Evolutionary conservation across 306 rosid species (phyloP).

Genomic region (Lithocarpus polystachyus): DNA sequence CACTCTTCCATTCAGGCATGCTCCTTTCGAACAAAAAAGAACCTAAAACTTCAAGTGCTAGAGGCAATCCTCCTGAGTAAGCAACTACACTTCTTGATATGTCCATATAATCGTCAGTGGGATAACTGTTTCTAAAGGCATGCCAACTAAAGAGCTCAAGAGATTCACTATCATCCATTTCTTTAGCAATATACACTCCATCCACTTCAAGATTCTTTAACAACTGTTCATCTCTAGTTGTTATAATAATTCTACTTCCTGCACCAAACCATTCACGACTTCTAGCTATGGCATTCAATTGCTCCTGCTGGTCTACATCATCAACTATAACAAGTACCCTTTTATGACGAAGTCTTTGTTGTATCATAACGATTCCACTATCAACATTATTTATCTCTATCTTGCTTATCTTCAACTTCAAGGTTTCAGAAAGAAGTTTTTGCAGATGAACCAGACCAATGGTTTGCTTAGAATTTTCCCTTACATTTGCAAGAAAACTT

Average conservation of each 20-base stretch:
- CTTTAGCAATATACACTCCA: neutral
- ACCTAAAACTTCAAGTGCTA: slow-evolving; percentile 42
- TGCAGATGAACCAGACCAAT: neutral
- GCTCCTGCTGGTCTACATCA: neutral
- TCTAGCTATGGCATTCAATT: slow-evolving; percentile 6
- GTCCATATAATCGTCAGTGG: neutral
- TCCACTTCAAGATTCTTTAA: neutral
- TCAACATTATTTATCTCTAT: neutral
- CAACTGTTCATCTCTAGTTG: slow-evolving; percentile 20
- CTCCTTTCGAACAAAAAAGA: slow-evolving; percentile 28
- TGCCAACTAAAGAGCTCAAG: slow-evolving; percentile 38
- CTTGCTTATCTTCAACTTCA: neutral
- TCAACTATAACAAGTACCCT: slow-evolving; percentile 18
- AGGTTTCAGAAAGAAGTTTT: slow-evolving; percentile 20
- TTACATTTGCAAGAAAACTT: slow-evolving; percentile 20
- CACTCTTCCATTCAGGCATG: slow-evolving; percentile 21
- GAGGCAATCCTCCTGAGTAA: slow-evolving; percentile 37
- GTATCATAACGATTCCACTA: neutral
- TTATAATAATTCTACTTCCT: slow-evolving; percentile 27
- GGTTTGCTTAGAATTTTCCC: neutral
- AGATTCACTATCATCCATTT: slow-evolving; percentile 23
- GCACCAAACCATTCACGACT: slow-evolving; percentile 11
- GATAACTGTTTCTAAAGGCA: slow-evolving; percentile 17
- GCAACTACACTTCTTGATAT: slow-evolving; percentile 11
- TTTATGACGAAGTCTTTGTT: neutral